Evolutionary conservation across 768 basidiomycete species (phyloP), one percentile per base, ranked within the genome.

Genomic region (Rhodotorula toruloides): DNA sequence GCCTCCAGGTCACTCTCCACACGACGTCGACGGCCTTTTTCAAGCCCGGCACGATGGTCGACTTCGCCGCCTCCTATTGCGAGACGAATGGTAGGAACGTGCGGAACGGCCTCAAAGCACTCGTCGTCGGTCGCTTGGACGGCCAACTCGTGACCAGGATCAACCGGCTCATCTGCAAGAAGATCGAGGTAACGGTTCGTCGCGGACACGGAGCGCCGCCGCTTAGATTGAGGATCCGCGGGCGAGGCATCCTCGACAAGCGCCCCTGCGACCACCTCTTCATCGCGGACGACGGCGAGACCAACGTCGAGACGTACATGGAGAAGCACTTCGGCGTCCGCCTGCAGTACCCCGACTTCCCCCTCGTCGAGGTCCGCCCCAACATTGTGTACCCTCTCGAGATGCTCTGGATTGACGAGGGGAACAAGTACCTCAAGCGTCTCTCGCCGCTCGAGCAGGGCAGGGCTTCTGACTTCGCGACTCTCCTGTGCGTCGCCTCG

Each of bases 1-100:
- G 56, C 4, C 50, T 62, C 12, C 52, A 54, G 25, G 31, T 68
- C 44, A 59, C 49, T 53, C 39, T 68, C 52, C 53, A 68, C 52
- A 63, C 61, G 17, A 59, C 66, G 1, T 54, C 61, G 7, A 34
- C 39, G 14, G 61, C 61, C 9, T 68, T 54, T 53, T 22, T 63
- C 46, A 27, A 37, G 8, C 7, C 43, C 0, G 66, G 66, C 14
- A 42, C 27, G 29, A 43, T 63, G n/a, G 2, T 36, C 12, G 32
- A 29, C n/a, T 58, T 63, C 39, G 17, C 50, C 22, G 22, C 19
- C 25, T 31, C 14, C n/a, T 57, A 36, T 36, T 17, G 55, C 32
- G 14, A 10, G 3, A 31, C 22, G 9, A 16, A 29, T 25, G 13
- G 5, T 11, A 9, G 1, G 44, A 36, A 31, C 47, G 14, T 19